These are phyloP conservation scores for Geotrichum europaeum DNA, from an alignment of 1,139 yeast species.

Conservation along the genomic window DNA sequence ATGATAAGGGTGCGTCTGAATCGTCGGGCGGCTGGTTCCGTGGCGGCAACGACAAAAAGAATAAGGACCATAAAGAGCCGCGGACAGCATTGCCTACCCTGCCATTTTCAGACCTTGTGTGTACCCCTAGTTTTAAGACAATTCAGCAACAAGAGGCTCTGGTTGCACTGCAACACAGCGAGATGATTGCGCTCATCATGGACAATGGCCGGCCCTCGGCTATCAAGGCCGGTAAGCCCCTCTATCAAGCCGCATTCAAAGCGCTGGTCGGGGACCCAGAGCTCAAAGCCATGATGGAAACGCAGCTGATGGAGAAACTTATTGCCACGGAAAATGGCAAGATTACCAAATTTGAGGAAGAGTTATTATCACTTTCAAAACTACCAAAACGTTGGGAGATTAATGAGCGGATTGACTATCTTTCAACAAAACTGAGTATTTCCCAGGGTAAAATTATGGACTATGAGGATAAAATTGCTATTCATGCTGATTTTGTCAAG, in stretches of 20 bases:
- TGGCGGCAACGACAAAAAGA: background rate
- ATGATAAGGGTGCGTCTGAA: background rate
- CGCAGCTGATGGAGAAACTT: slow-evolving; percentile 49
- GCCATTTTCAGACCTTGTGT: slow-evolving; percentile 12
- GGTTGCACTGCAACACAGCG: slow-evolving; percentile 70
- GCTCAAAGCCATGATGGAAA: slow-evolving; percentile 58
- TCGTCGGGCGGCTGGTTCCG: slow-evolving; percentile 1
- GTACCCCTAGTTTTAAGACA: slow-evolving; percentile 56
- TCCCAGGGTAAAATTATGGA: slow-evolving; percentile 39
- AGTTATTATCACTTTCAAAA: slow-evolving; percentile 52
- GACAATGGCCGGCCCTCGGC: slow-evolving; percentile 68
- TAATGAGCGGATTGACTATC: slow-evolving; percentile 56
- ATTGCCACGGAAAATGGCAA: slow-evolving; percentile 58
- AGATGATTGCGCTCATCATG: slow-evolving; percentile 60
- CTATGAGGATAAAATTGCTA: slow-evolving; percentile 35
- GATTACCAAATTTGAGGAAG: slow-evolving; percentile 63
- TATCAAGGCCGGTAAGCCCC: slow-evolving; percentile 76
- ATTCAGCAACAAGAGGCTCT: slow-evolving; percentile 48
- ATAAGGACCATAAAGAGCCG: background rate
- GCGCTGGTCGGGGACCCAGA: slow-evolving; percentile 54
- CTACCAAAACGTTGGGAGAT: slow-evolving; percentile 47
- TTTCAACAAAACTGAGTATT: slow-evolving; percentile 56
- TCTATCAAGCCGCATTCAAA: slow-evolving; percentile 73
- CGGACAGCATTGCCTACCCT: background rate
- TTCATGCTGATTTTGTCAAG: slow-evolving; percentile 1